Conservation (phyloP, 208 protist species). For the Trypanosoma caninum region DNA sequence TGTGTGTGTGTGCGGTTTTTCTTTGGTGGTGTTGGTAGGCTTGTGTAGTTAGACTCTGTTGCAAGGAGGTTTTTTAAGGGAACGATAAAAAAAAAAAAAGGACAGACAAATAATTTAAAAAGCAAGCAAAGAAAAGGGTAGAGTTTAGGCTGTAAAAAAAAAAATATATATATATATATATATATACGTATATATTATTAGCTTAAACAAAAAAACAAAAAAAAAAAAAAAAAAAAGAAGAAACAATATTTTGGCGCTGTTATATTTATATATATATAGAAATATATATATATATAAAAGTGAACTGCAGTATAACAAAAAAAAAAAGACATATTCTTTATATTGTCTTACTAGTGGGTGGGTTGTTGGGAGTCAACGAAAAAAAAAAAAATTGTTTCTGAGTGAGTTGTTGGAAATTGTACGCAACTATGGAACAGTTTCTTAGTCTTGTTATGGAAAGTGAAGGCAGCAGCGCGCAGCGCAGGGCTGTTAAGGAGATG, state of each 20-base stretch:
- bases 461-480: slow-evolving; percentile 13
- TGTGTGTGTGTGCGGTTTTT: too few species aligned
- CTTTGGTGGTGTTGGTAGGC: too few species aligned
- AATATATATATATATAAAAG: slow-evolving; percentile 10
- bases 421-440: slow-evolving; percentile 36
- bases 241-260: not conserved
- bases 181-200: not conserved
- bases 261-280: not conserved
- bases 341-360: not conserved
- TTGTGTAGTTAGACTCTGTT: too few species aligned
- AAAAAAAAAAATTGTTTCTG: too few species aligned
- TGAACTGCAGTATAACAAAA: not conserved
- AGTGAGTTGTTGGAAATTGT: too few species aligned
- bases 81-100: not conserved
- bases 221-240: not conserved
- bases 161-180: not conserved
- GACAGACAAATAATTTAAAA: not conserved
- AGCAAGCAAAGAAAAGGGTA: not conserved
- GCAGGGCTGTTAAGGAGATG: slow-evolving; percentile 26
- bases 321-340: too few species aligned
- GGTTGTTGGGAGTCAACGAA: not conserved
- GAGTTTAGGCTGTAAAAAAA: not conserved
- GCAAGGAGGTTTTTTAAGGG: not conserved
- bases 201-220: slow-evolving; percentile 1
- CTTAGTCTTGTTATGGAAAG: slow-evolving; percentile 33